A percentile compares a stretch with the other conserved stretches of the same genome.
These are phyloP conservation scores for Leavenworthia alabamica DNA, from an alignment of 345 rosid species.

Conservation along the genomic window DNA sequence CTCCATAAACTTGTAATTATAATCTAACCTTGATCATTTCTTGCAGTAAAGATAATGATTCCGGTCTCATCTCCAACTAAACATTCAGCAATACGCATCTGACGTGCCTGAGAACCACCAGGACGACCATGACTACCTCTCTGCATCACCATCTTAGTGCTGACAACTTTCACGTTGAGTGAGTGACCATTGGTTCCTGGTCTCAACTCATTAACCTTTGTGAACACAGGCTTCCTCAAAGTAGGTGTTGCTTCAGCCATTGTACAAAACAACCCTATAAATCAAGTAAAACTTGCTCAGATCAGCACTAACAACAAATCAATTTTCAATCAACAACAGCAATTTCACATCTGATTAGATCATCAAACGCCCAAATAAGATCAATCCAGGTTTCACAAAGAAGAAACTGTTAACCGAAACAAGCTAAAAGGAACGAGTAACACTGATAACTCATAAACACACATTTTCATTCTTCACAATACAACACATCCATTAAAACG, in stretches of 20 bases:
- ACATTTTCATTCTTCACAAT: background rate
- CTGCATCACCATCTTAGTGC: slow-evolving; percentile 72
- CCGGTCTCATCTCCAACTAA: slow-evolving; percentile 96
- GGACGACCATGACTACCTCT: slow-evolving; percentile 70
- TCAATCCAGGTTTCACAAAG: background rate
- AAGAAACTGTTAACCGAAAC: background rate
- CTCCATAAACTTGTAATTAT: no score
- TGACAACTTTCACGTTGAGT: slow-evolving; percentile 74
- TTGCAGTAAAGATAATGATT: slow-evolving; percentile 75
- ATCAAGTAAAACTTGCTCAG: background rate
- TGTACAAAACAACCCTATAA: background rate
- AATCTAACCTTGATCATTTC: slow-evolving; percentile 82
- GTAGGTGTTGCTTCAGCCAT: slow-evolving; percentile 79
- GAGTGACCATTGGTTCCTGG: slow-evolving; percentile 88
- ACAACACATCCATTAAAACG: no score
- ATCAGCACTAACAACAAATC: background rate
- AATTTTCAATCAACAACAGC: background rate
- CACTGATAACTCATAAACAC: background rate
- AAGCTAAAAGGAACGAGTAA: background rate
- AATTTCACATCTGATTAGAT: background rate
- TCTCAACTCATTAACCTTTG: slow-evolving; percentile 83
- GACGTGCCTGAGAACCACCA: slow-evolving; percentile 68
- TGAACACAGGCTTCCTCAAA: slow-evolving; percentile 84
- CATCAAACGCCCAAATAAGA: background rate
- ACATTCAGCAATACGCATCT: slow-evolving; percentile 81